These are phyloP conservation scores for Diaporthe citri DNA, from an alignment of 2,329 filamentous ascomycete genomes.

Conservation along the genomic window DNA sequence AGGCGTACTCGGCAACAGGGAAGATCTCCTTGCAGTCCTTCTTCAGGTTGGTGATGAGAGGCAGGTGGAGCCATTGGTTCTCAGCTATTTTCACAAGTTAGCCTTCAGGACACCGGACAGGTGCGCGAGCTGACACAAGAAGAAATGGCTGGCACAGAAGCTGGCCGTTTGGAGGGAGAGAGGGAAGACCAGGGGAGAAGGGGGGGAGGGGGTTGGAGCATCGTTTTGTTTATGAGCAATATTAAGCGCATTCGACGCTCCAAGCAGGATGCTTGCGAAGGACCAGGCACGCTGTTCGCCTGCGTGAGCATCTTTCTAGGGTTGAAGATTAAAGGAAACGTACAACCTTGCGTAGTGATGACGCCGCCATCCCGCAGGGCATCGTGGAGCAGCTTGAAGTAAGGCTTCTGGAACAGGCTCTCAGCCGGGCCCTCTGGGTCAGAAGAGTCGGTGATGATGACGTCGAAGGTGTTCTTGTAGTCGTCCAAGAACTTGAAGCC, in stretches of 20 bases:
- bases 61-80: constrained; percentile 99
- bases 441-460: constrained; percentile 99
- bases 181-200: neutral
- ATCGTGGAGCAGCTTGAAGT: constrained; percentile 93
- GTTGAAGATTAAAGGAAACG: constrained; percentile 74
- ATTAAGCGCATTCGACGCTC: constrained; percentile 29
- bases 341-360: constrained; percentile 99
- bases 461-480: constrained; percentile 97
- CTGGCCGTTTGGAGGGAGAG: neutral
- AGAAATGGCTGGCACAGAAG: neutral
- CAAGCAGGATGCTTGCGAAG: constrained; percentile 37
- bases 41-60: constrained; percentile 94
- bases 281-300: constrained; percentile 52
- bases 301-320: constrained; percentile 45
- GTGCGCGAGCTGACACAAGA: neutral
- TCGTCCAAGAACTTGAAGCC: constrained; percentile 99
- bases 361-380: constrained; percentile 96
- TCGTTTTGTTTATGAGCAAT: constrained; percentile 11
- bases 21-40: constrained; percentile 97
- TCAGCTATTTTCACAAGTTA: constrained; percentile 72
- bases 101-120: neutral
- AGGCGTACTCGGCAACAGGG: constrained; percentile 97
- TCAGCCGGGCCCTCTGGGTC: constrained; percentile 98
- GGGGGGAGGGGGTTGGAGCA: neutral
- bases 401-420: constrained; percentile 97